Conservation (phyloP, 2,329 filamentous ascomycete species). For the Neonectria hederae region DNA sequence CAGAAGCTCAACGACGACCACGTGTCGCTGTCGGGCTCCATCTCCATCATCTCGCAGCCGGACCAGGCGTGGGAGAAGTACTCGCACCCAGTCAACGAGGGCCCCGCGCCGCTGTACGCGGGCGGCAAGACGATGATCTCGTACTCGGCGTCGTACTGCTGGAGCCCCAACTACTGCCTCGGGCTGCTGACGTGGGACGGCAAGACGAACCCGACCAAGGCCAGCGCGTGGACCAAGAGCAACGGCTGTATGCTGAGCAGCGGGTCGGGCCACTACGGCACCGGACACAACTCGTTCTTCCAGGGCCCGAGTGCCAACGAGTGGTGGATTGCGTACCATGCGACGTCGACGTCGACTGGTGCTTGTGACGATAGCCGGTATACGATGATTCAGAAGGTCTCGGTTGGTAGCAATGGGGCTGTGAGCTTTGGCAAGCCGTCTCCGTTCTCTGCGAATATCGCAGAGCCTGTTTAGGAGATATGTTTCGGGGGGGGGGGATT, state of each 20-base stretch:
- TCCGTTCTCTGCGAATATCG: conserved; percentile 3
- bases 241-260: conserved; percentile 58
- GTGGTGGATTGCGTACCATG: conserved; percentile 65
- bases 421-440: conserved; percentile 57
- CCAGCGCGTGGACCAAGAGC: conserved; percentile 59
- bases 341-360: conserved; percentile 56
- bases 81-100: conserved; percentile 62
- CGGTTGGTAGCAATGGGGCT: conserved; percentile 57
- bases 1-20: conserved; percentile 52
- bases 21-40: conserved; percentile 52
- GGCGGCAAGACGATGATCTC: conserved; percentile 60
- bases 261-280: conserved; percentile 64
- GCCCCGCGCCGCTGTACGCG: conserved; percentile 61
- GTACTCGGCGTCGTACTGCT: conserved; percentile 64
- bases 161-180: conserved; percentile 61
- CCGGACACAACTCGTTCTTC: conserved; percentile 67
- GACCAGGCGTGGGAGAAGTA: conserved; percentile 59
- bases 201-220: conserved; percentile 53
- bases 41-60: conserved; percentile 59
- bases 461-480: conserved; percentile 5
- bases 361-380: conserved; percentile 62
- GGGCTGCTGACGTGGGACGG: conserved; percentile 63
- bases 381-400: conserved; percentile 60
- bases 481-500: too few relatives aligned
- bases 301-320: conserved; percentile 60